These are phyloP conservation scores for Exophiala bonariae DNA, from an alignment of 2,329 filamentous ascomycete genomes.

Conservation along the genomic window DNA sequence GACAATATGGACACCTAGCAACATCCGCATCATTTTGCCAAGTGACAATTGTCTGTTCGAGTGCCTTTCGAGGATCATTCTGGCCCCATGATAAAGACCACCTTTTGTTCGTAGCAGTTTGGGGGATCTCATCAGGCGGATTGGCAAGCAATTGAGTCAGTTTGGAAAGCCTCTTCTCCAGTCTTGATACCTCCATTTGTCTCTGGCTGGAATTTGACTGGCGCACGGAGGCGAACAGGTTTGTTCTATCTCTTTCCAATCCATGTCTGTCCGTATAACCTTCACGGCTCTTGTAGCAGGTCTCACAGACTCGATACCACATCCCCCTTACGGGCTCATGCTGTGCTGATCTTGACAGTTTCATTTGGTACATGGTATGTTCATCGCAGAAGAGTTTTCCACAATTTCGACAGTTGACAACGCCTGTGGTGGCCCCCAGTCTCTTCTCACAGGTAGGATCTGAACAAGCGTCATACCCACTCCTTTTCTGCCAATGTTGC, in stretches of 20 bases:
- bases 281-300: conserved; percentile 95
- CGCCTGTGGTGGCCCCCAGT: conserved; percentile 72
- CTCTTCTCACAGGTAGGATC: conserved; percentile 83
- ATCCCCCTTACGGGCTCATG: conserved; percentile 87
- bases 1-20: conserved; percentile 83
- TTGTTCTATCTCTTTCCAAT: conserved; percentile 68
- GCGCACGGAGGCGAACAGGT: conserved; percentile 69
- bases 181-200: conserved; percentile 79
- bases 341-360: conserved; percentile 81
- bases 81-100: conserved; percentile 60
- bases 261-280: conserved; percentile 91
- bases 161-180: conserved; percentile 90
- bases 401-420: conserved; percentile 90
- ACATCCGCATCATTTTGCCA: conserved; percentile 93
- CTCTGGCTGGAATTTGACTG: conserved; percentile 79
- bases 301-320: conserved; percentile 96
- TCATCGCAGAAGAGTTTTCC: conserved; percentile 93
- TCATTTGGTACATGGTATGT: conserved; percentile 99
- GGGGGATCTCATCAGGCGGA: conserved; percentile 62
- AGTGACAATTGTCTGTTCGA: conserved; percentile 89
- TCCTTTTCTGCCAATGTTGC: conserved; percentile 82
- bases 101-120: conserved; percentile 48
- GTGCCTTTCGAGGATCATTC: conserved; percentile 71
- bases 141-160: conserved; percentile 80
- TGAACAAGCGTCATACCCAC: conserved; percentile 75